These are phyloP conservation scores for Fusarium sublunatum DNA, from an alignment of 2,329 filamentous ascomycete genomes.

Conservation along the genomic window DNA sequence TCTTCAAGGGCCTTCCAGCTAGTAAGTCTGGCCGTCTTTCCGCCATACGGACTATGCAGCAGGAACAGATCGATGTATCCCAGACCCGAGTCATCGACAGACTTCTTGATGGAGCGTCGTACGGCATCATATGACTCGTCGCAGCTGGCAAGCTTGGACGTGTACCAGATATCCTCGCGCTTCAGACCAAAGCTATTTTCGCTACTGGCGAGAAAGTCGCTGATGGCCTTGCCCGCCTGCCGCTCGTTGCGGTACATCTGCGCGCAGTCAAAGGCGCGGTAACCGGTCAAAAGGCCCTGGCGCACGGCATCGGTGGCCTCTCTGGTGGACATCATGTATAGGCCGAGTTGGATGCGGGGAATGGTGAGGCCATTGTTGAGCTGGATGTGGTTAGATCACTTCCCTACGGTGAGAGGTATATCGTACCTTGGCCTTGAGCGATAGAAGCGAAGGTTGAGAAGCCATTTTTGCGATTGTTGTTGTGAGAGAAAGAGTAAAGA, in stretches of 20 bases:
- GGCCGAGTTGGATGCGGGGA: constrained; percentile 78
- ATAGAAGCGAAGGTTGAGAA: constrained; percentile 37
- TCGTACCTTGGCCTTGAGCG: constrained; percentile 39
- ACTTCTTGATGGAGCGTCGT: constrained; percentile 72
- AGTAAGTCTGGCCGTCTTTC: constrained; percentile 72
- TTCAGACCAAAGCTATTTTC: constrained; percentile 63
- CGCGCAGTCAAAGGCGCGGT: constrained; percentile 64
- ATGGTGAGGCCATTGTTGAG: constrained; percentile 74
- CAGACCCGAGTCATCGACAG: constrained; percentile 72
- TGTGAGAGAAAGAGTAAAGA: background rate
- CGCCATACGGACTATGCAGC: constrained; percentile 82
- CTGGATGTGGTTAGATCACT: constrained; percentile 47
- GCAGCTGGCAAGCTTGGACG: constrained; percentile 79
- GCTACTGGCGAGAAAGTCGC: constrained; percentile 62
- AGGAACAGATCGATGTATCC: constrained; percentile 85
- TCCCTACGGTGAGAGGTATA: fast-evolving
- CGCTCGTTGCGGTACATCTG: constrained; percentile 75
- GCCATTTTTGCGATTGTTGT: constrained; percentile 26
- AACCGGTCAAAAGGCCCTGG: constrained; percentile 65
- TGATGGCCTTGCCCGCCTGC: constrained; percentile 74
- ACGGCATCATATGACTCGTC: constrained; percentile 73
- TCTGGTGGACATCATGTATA: constrained; percentile 75
- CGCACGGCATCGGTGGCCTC: constrained; percentile 69
- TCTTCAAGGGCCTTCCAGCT: constrained; percentile 84
- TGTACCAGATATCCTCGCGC: constrained; percentile 81